These are phyloP conservation scores for Ogataea hybrid DNA, from an alignment of 1,139 yeast species.

Conservation along the genomic window DNA sequence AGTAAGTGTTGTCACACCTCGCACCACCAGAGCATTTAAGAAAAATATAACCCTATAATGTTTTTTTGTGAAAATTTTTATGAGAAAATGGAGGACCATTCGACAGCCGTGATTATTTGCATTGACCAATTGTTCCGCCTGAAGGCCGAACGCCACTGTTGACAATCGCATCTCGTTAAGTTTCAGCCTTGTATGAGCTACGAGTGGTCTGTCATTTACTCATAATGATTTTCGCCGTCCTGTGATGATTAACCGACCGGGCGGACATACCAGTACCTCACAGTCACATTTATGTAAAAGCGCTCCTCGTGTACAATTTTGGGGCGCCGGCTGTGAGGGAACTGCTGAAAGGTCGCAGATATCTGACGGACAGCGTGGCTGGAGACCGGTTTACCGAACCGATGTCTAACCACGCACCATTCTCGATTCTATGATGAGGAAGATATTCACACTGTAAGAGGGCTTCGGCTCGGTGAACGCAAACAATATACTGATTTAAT, in stretches of 20 bases:
- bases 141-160: slow-evolving; percentile 56
- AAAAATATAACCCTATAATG: background rate
- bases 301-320: slow-evolving; percentile 64
- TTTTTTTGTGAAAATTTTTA: slow-evolving; percentile 9
- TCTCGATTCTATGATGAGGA: slow-evolving; percentile 30
- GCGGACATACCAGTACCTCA: slow-evolving; percentile 63
- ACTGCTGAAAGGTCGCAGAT: slow-evolving; percentile 66
- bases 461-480: slow-evolving; percentile 28
- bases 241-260: slow-evolving; percentile 73
- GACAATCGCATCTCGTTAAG: slow-evolving; percentile 80
- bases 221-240: slow-evolving; percentile 20
- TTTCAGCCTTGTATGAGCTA: slow-evolving; percentile 86
- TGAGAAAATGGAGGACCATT: slow-evolving; percentile 9
- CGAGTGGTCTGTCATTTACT: slow-evolving; percentile 11
- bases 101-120: slow-evolving; percentile 63
- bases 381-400: slow-evolving; percentile 5
- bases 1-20: background rate
- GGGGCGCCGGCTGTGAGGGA: slow-evolving; percentile 49
- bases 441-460: slow-evolving; percentile 39
- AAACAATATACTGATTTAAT: slow-evolving; percentile 67
- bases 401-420: background rate
- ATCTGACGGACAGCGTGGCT: slow-evolving; percentile 24
- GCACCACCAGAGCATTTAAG: background rate
- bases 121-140: slow-evolving; percentile 82
- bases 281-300: slow-evolving; percentile 57